Percentiles rank a stretch among this genome's conserved stretches.
Conservation (phyloP, 1,284 basidiomycete genomes). For the Moesziomyces sp. region DNA sequence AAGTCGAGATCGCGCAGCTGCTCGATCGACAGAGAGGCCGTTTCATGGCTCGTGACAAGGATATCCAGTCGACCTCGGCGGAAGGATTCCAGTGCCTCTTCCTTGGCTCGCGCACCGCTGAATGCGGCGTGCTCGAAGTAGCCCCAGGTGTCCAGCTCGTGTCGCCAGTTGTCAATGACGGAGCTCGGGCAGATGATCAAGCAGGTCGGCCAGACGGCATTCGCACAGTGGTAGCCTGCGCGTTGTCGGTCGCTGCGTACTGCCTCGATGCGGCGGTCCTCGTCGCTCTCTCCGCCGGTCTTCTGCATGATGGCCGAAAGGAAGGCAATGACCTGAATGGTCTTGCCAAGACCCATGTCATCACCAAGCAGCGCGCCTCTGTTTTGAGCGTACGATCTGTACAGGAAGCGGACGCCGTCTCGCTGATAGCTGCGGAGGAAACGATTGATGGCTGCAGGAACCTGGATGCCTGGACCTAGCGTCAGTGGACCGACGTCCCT, state of each 20-base stretch:
- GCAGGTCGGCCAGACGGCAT: slow-evolving; percentile 74
- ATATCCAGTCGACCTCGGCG: slow-evolving; percentile 83
- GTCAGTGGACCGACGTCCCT: slow-evolving; percentile 11
- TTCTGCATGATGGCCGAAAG: slow-evolving; percentile 86
- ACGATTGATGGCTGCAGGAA: slow-evolving; percentile 80
- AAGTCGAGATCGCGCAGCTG: slow-evolving; percentile 75
- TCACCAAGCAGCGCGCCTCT: slow-evolving; percentile 83
- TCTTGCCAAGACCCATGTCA: slow-evolving; percentile 84
- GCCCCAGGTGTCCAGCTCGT: slow-evolving; percentile 78
- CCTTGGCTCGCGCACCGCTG: slow-evolving; percentile 21
- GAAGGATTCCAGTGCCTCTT: slow-evolving; percentile 26
- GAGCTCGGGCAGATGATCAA: slow-evolving; percentile 82
- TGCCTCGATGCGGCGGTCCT: slow-evolving; percentile 73
- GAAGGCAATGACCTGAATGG: slow-evolving; percentile 85
- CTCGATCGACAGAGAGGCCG: slow-evolving; percentile 73
- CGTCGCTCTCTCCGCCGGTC: slow-evolving; percentile 74
- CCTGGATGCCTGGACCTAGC: slow-evolving; percentile 61
- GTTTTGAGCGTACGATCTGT: slow-evolving; percentile 74
- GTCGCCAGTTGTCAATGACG: slow-evolving; percentile 82
- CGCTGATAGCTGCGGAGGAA: slow-evolving; percentile 85
- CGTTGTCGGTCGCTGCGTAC: slow-evolving; percentile 25
- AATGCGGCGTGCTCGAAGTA: slow-evolving; percentile 53
- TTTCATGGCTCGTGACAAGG: slow-evolving; percentile 34
- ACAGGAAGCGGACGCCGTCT: slow-evolving; percentile 82
- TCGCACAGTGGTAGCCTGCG: slow-evolving; percentile 29